Evolutionary conservation across 805 yeast species (phyloP).

Genomic region (Metschnikowia peoriensis): DNA sequence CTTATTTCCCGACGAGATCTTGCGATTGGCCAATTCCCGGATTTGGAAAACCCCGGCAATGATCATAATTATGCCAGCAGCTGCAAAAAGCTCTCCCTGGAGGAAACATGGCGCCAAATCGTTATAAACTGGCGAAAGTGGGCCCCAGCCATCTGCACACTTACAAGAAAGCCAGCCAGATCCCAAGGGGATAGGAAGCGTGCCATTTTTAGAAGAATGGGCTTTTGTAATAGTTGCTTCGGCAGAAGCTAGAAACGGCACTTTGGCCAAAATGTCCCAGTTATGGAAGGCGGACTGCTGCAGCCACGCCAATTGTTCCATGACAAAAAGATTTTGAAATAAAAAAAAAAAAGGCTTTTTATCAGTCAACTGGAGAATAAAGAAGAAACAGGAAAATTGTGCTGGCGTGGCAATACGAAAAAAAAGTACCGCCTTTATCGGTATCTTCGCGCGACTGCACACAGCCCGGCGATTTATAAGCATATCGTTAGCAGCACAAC

Average conservation of each 20-base stretch:
- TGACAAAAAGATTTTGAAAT: not conserved
- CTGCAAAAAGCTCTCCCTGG: constrained; percentile 49
- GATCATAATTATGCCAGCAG: constrained; percentile 42
- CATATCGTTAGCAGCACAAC: not conserved
- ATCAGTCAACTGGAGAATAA: not conserved
- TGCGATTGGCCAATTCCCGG: constrained; percentile 27
- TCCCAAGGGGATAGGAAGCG: not conserved
- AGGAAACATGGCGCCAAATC: constrained; percentile 63
- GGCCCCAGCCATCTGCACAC: constrained; percentile 45
- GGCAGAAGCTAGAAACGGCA: constrained; percentile 10
- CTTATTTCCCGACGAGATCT: constrained; percentile 31
- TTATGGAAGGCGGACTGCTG: constrained; percentile 13
- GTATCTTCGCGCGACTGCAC: not conserved
- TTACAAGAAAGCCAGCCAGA: constrained; percentile 31
- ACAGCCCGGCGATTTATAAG: not conserved
- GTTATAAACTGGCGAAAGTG: constrained; percentile 39
- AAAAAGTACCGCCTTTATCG: not conserved
- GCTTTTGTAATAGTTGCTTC: constrained; percentile 1
- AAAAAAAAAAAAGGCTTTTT: not conserved
- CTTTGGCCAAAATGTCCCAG: constrained; percentile 17
- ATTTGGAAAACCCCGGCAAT: constrained; percentile 41
- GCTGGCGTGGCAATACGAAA: not conserved
- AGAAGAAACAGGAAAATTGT: not conserved
- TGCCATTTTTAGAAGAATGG: not conserved
- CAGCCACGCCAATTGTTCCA: constrained; percentile 19